Base-by-base conservation (phyloP, 345 rosid species). In the Anastatica hierochuntica region DNA sequence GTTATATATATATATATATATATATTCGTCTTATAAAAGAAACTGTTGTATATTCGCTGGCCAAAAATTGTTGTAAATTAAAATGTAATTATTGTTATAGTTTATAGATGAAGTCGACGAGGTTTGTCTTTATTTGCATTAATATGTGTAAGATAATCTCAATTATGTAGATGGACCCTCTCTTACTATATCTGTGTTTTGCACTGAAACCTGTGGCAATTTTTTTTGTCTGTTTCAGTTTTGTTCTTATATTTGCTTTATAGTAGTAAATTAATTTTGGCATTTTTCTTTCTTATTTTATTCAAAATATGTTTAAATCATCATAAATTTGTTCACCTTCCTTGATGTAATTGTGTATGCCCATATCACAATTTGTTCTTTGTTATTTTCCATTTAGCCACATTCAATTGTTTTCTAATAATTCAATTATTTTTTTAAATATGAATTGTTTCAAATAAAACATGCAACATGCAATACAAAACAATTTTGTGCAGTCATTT, bases 331-430 rank as follows among this genome's bases (percentile, higher is more conserved):
- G 13, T 27, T 8, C 35, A 14, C 14, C 27, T 24, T 49, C 21
- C 46, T 49, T 13, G 30, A 24, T 40, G 27, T 46, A 36, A 21
- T n/a, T n/a, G n/a, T 37, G 60, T 58, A 23, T 45, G 43, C 44
- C 53, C 64, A 59, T 66, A 24, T 15, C 44, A 16, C 71, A 53
- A 38, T 52, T 43, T 65, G 63, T 65, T 50, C 24, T 34, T 65
- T 57, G 58, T 50, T 65, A 29, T 66, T 42, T 59, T 59, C 56
- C 71, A 58, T 46, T 66, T 66, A 66, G 37, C 49, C 27, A 58
- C 30, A 59, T 66, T 53, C 37, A 33, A 39, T 53, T 66, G 65
- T 66, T 52, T 66, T 66, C 55, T 53, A 15, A 52, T 66, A 44
- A 58, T 58, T 43, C 49, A 58, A 44, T 24, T 19, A 4, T 7